Evolutionary conservation across 768 basidiomycete genomes (phyloP).

Genomic region (Daedaleopsis nitida): DNA sequence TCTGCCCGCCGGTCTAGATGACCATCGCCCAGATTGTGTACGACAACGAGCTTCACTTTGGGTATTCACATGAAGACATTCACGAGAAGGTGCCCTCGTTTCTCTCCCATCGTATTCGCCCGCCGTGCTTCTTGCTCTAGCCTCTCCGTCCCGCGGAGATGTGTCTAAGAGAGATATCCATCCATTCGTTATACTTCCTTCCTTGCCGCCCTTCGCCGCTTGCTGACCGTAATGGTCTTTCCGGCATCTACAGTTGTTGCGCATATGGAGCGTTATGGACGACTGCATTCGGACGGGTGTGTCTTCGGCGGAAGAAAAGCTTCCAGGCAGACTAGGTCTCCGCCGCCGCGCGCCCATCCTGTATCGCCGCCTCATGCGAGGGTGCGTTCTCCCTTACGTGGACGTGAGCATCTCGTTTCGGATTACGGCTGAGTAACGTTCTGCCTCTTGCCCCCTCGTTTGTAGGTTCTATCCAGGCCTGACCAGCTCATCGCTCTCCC

Average conservation of each 20-base stretch:
- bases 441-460: background rate
- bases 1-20: conserved; percentile 50
- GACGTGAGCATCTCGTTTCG: background rate
- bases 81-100: conserved; percentile 57
- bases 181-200: background rate
- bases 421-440: background rate
- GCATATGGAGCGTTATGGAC: conserved; percentile 93
- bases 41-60: conserved; percentile 86
- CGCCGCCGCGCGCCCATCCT: conserved; percentile 85
- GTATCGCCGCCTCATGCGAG: conserved; percentile 89
- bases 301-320: conserved; percentile 70
- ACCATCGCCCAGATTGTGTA: conserved; percentile 94
- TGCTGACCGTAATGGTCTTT: background rate
- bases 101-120: background rate
- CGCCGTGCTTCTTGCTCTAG: conserved; percentile 1
- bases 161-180: background rate
- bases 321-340: conserved; percentile 84
- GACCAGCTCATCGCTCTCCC: conserved; percentile 24
- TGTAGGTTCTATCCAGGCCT: conserved; percentile 56
- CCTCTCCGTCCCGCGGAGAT: background rate
- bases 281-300: conserved; percentile 87
- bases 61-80: conserved; percentile 74
- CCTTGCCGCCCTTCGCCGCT: background rate
- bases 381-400: conserved; percentile 44
- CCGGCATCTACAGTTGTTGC: conserved; percentile 48